Base-by-base conservation (phyloP, 345 rosid genomes). In the Alliaria petiolata region DNA sequence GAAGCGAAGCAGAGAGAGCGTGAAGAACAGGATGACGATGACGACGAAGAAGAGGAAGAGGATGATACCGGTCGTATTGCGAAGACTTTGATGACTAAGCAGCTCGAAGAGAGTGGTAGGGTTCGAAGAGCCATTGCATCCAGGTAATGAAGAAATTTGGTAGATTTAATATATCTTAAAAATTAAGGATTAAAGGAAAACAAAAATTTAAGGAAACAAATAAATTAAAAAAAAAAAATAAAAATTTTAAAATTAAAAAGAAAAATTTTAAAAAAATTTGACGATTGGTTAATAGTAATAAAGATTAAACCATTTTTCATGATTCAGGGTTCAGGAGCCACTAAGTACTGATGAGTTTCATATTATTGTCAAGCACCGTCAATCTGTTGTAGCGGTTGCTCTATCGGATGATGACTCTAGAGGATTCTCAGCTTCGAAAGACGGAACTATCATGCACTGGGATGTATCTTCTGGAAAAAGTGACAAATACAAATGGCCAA, bases 391-490 rank as follows among this genome's bases (percentile, higher is more conserved):
- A 6, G 85, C 93, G 10, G 85, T 95, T 67, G 85, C 89, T 79
- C 80, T 95, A 43, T 86, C 95, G n/a, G 96, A 90, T 47, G 97
- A 95, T 59, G 97, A 90, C 70, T 78, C 63, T 28, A 87, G 75
- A 69, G 99, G 99, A 1, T 92, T 87, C 79, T 95, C 99, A 12
- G 90, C 96, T 63, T 84, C 99, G 12, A 95, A 92, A 78, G 98
- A 95, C 45, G 99, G 97, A 31, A 76, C 81, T 45, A 83, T 95
- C 60, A 52, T 85, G 44, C 96, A 89, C 10, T 95, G 99, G 99
- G 97, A 95, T 80, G 89, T 92, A 10, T 80, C 80, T 12, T 80
- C 80, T 65, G 97, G 93, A 3, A 90, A 90, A 70, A 42, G 56
- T 68, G 95, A 82, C 58, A 87, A 76, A 70, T 95, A 82, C 62